Evolutionary conservation across 2,329 filamentous ascomycete genomes (phyloP).

Genomic region (Colletotrichum karsti): DNA sequence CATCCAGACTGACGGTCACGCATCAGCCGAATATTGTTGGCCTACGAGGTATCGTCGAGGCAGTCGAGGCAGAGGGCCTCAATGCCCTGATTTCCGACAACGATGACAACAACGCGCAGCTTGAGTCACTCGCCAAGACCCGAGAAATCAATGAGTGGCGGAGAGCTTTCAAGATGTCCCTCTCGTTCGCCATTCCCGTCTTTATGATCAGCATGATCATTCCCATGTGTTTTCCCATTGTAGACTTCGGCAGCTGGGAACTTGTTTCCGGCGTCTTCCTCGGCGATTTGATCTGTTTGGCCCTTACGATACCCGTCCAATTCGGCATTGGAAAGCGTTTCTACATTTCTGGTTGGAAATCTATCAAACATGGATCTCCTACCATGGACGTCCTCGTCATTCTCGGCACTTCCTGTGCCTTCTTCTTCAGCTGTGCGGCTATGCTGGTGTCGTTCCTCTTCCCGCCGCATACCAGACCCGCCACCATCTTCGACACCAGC

Average conservation of each 20-base stretch:
- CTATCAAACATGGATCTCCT: conserved; percentile 86
- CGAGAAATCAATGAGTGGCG: conserved; percentile 96
- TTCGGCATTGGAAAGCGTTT: conserved; percentile 97
- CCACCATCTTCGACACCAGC: conserved; percentile 95
- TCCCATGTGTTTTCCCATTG: conserved; percentile 79
- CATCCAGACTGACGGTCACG: conserved; percentile 76
- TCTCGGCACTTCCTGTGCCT: conserved; percentile 91
- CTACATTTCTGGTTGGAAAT: conserved; percentile 93
- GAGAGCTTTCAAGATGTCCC: conserved; percentile 78
- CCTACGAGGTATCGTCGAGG: conserved; percentile 82
- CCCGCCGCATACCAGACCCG: conserved; percentile 81
- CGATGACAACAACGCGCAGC: conserved; percentile 95
- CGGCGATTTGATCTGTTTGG: conserved; percentile 84
- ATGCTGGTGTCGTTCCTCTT: conserved; percentile 84
- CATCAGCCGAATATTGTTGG: conserved; percentile 79
- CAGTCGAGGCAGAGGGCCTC: conserved; percentile 82
- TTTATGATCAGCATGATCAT: conserved; percentile 93
- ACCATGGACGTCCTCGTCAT: conserved; percentile 99
- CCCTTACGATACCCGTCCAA: conserved; percentile 90
- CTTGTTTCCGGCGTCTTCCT: conserved; percentile 82
- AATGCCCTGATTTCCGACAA: conserved; percentile 91
- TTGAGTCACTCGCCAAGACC: conserved; percentile 95
- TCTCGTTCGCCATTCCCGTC: conserved; percentile 87
- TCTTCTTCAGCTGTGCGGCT: conserved; percentile 90
- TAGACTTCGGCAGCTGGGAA: conserved; percentile 80